A percentile compares a stretch with the other conserved stretches of the same genome.
phyloP scores from a whole-genome alignment of 768 basidiomycete genomes.

The Lactarius evosmus region DNA sequence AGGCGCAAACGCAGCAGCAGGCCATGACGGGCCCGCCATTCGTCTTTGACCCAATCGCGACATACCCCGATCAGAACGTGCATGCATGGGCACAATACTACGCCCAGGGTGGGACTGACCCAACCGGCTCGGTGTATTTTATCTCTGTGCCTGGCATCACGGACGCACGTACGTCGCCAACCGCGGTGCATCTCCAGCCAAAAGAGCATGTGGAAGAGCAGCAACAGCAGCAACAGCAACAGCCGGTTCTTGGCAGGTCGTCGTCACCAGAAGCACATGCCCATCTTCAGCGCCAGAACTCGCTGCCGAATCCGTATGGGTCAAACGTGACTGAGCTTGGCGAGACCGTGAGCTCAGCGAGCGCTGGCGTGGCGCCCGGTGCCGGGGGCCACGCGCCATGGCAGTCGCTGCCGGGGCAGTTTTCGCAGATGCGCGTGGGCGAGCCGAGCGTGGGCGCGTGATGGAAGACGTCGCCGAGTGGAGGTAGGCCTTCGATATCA shows the following conservation, averaged over 20 bases:
- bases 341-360: background rate
- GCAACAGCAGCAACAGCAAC: slow-evolving; percentile 18
- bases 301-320: slow-evolving; percentile 24
- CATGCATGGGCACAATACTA: slow-evolving; percentile 89
- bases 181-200: background rate
- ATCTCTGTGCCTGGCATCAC: slow-evolving; percentile 72
- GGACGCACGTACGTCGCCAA: slow-evolving; percentile 32
- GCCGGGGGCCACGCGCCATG: slow-evolving; percentile 10
- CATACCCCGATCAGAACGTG: slow-evolving; percentile 75
- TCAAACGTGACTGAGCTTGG: background rate
- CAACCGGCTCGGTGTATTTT: slow-evolving; percentile 78
- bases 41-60: slow-evolving; percentile 58
- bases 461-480: background rate
- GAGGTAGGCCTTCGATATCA: background rate
- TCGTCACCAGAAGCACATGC: background rate
- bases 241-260: background rate
- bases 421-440: slow-evolving; percentile 27
- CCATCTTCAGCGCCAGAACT: slow-evolving; percentile 10
- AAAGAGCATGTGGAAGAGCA: background rate
- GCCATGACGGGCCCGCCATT: slow-evolving; percentile 43
- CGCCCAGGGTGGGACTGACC: slow-evolving; percentile 70
- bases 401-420: slow-evolving; percentile 21
- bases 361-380: background rate
- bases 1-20: slow-evolving; percentile 42
- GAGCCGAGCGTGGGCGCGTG: slow-evolving; percentile 25